Evolutionary conservation across 2,329 filamentous ascomycete species (phyloP).

Genomic region (Monosporascus sp.): DNA sequence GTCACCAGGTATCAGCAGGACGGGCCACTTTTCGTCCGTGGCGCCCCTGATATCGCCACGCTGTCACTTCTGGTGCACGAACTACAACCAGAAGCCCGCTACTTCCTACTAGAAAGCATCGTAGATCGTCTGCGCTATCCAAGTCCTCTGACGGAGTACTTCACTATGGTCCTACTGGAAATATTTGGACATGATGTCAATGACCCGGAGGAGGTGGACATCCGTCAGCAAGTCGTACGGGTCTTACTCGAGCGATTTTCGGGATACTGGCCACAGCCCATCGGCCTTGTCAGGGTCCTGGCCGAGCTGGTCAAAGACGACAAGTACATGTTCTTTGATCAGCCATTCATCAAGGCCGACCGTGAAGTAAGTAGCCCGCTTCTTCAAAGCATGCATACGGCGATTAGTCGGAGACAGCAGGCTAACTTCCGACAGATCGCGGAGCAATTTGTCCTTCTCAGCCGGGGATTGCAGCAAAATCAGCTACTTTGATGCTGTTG

Average conservation of each 20-base stretch:
- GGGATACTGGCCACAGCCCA: conserved; percentile 88
- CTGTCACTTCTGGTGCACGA: conserved; percentile 73
- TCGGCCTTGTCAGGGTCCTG: conserved; percentile 85
- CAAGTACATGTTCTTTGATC: conserved; percentile 84
- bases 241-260: conserved; percentile 83
- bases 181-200: conserved; percentile 72
- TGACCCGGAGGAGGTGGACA: conserved; percentile 71
- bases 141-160: conserved; percentile 87
- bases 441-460: conserved; percentile 16
- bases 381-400: not conserved
- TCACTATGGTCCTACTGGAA: conserved; percentile 77
- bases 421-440: conserved; percentile 18
- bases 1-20: conserved; percentile 56
- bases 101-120: conserved; percentile 78
- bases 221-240: conserved; percentile 86
- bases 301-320: conserved; percentile 89
- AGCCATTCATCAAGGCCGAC: conserved; percentile 84
- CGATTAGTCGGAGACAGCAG: not conserved
- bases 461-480: not conserved
- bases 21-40: conserved; percentile 57
- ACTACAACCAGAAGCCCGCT: conserved; percentile 70
- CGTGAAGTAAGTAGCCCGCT: conserved; percentile 61
- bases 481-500: not conserved
- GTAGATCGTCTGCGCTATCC: conserved; percentile 89
- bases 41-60: conserved; percentile 63